Evolutionary conservation across 768 basidiomycete species (phyloP), one percentile per base, ranked within the genome.

Genomic region (Paxillus ammoniavirescens): DNA sequence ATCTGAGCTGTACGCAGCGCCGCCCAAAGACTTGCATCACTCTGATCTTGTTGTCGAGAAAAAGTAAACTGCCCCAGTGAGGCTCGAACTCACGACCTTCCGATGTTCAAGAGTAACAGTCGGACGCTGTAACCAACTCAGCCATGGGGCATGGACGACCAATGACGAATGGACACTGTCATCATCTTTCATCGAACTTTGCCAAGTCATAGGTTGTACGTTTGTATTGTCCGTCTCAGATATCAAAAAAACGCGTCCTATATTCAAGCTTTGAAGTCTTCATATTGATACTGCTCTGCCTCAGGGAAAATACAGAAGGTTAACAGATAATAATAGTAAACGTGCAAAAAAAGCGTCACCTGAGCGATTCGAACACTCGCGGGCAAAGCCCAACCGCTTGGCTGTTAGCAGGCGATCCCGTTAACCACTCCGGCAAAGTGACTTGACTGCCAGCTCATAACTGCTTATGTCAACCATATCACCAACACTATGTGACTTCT

Each of bases 381-480:
- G 78, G 73, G 76, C 78, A 81, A 77, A 79, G 79, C 76, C 72
- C 78, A 80, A 79, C 77, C 78, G 78, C 78, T 81, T 26, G 47
- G 59, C 69, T 67, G 48, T 42, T 86, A 85, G 83, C 83, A 85
- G 84, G 84, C 82, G 80, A 83, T 83, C 82, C 82, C 83, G 83
- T 89, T 90, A 89, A 91, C 88, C 88, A 90, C 89, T 91, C 88
- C 87, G 88, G 88, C 87, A 91, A 90, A 89, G 88, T 88, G 86
- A 87, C 86, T 54, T 63, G 0, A 1, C 2, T 9, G 4, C 1
- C 41, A 42, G 26, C 15, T 1, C 4, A 7, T 1, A 42, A 14
- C 35, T 13, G 35, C 9, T 5, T 35, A 1, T 14, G 4, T 35
- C 12, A 14, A 35, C n/a, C 9, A 10, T 0, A 1, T 0, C 10